Conservation (phyloP, 2,329 filamentous ascomycete genomes). For the Alternaria gansuensis region DNA sequence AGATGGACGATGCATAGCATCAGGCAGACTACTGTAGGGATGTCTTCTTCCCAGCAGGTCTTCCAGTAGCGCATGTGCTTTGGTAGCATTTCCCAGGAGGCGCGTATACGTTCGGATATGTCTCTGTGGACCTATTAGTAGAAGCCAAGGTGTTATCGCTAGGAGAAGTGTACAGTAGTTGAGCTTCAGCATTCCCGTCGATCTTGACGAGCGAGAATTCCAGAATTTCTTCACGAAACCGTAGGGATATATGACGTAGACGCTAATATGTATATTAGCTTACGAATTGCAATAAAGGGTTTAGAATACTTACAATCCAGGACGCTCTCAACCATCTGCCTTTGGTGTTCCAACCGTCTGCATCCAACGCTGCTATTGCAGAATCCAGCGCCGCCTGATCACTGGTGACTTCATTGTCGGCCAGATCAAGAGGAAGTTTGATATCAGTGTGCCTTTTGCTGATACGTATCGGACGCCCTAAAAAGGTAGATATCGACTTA, state of each 20-base stretch:
- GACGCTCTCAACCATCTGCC: conserved; percentile 37
- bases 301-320: conserved; percentile 34
- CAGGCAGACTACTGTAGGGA: conserved; percentile 40
- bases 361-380: conserved; percentile 36
- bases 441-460: conserved; percentile 45
- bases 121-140: conserved; percentile 24
- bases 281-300: neutral
- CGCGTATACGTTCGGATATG: conserved; percentile 41
- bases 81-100: conserved; percentile 41
- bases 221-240: conserved; percentile 47
- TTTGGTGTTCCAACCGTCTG: conserved; percentile 54
- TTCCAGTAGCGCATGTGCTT: conserved; percentile 44
- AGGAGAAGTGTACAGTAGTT: conserved; percentile 29
- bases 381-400: conserved; percentile 26
- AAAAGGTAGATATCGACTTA: conserved; percentile 48
- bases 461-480: conserved; percentile 45
- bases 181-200: conserved; percentile 29
- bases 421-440: conserved; percentile 43
- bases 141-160: neutral
- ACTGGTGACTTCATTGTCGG: conserved; percentile 39
- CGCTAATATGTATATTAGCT: conserved; percentile 24
- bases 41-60: conserved; percentile 40
- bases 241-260: conserved; percentile 35
- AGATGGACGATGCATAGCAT: conserved; percentile 50
- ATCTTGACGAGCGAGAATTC: conserved; percentile 40